Evolutionary conservation across 2,329 filamentous ascomycete genomes (phyloP).

Genomic region (Penicillium sp.): DNA sequence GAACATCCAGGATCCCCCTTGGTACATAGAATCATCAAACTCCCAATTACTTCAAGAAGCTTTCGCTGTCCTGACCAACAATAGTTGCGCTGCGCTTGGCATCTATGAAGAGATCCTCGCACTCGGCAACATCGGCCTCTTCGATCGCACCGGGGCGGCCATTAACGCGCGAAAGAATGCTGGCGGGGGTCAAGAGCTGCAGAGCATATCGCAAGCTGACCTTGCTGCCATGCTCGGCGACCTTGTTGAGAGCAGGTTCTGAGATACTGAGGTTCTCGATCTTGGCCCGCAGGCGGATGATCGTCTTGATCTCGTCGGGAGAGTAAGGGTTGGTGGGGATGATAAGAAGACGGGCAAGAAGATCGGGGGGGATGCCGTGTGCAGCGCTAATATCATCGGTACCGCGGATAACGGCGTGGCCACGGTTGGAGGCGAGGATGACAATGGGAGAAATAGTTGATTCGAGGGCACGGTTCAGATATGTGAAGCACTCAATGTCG

Average conservation of each 20-base stretch:
- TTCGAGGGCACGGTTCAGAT: constrained; percentile 96
- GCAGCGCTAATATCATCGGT: constrained; percentile 74
- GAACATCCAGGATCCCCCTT: constrained; percentile 21
- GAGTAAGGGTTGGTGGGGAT: constrained; percentile 90
- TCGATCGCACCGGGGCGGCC: constrained; percentile 69
- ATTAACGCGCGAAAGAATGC: constrained; percentile 83
- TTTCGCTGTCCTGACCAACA: constrained; percentile 61
- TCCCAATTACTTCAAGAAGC: constrained; percentile 51
- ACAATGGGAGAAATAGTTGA: constrained; percentile 93
- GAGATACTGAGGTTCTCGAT: constrained; percentile 77
- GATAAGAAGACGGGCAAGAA: constrained; percentile 89
- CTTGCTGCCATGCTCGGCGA: constrained; percentile 79
- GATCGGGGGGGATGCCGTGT: constrained; percentile 90
- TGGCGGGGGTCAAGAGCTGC: constrained; percentile 83
- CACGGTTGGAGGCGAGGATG: constrained; percentile 93
- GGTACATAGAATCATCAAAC: constrained; percentile 26
- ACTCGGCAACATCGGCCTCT: constrained; percentile 72
- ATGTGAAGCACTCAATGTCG: constrained; percentile 98
- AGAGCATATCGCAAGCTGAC: constrained; percentile 91
- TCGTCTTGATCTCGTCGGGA: constrained; percentile 84
- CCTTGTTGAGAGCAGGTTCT: constrained; percentile 79
- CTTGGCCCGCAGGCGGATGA: constrained; percentile 77
- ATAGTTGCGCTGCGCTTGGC: constrained; percentile 72
- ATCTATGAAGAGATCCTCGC: constrained; percentile 79
- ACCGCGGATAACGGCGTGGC: constrained; percentile 87